Evolutionary conservation across 345 rosid genomes (phyloP).

Genomic region (Lepidium didymum): DNA sequence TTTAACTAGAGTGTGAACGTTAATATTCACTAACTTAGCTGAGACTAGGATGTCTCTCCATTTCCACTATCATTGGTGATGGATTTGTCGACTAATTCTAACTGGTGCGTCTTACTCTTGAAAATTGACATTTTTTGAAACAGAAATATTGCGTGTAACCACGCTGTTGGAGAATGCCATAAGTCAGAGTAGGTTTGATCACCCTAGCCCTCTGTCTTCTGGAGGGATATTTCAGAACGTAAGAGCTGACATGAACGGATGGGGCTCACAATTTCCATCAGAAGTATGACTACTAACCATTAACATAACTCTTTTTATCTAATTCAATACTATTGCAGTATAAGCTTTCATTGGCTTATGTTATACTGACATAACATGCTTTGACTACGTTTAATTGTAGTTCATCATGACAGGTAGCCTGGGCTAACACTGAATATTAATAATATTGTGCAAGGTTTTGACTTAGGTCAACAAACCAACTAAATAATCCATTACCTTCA

Average conservation of each 20-base stretch:
- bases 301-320: conserved; percentile 91
- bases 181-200: conserved; percentile 99
- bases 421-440: conserved; percentile 28
- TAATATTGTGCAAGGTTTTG: not conserved
- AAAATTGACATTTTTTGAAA: conserved; percentile 96
- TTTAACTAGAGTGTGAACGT: conserved; percentile 28
- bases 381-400: conserved; percentile 33
- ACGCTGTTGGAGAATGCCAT: conserved; percentile 99
- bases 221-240: conserved; percentile 95
- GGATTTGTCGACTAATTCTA: conserved; percentile 67
- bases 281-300: conserved; percentile 99
- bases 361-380: conserved; percentile 48
- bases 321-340: conserved; percentile 38
- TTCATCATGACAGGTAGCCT: conserved; percentile 42
- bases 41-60: conserved; percentile 44
- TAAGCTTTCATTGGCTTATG: conserved; percentile 43
- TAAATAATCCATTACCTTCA: conserved; percentile 8
- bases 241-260: conserved; percentile 90
- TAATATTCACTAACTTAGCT: conserved; percentile 39
- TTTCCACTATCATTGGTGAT: conserved; percentile 63
- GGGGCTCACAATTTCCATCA: conserved; percentile 96
- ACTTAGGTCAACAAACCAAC: conserved; percentile 7
- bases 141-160: conserved; percentile 99
- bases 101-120: conserved; percentile 94
- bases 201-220: conserved; percentile 88